Conservation (phyloP, 306 rosid genomes). For the Oxytropis ochrocephala region DNA sequence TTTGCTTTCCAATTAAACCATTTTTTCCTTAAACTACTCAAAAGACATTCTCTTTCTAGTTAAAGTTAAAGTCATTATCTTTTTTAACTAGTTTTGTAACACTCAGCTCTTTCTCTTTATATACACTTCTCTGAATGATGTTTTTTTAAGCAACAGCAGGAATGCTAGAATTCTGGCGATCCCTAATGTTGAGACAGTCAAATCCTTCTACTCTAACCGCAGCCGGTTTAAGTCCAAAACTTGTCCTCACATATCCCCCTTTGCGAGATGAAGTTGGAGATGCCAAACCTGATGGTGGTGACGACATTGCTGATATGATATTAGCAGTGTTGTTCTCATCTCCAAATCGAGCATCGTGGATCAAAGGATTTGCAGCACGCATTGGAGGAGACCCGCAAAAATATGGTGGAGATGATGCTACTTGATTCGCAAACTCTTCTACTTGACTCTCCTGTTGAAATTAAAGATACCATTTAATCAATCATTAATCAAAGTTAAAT, state of each 20-base stretch:
- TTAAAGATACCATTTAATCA: neutral
- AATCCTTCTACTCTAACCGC: slow-evolving; percentile 96
- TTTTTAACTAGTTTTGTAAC: slow-evolving; percentile 31
- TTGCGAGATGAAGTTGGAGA: slow-evolving; percentile 58
- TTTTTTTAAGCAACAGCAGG: slow-evolving; percentile 60
- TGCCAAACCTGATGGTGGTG: slow-evolving; percentile 52
- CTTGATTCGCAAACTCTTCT: slow-evolving; percentile 38
- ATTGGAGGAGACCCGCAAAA: slow-evolving; percentile 82
- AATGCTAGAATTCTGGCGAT: slow-evolving; percentile 78
- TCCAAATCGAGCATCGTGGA: slow-evolving; percentile 65
- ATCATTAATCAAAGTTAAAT: neutral
- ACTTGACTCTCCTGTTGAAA: slow-evolving; percentile 52
- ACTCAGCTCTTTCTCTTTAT: slow-evolving; percentile 50
- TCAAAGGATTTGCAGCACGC: slow-evolving; percentile 71
- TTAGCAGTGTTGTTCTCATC: slow-evolving; percentile 41
- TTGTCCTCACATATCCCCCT: slow-evolving; percentile 65
- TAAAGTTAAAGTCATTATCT: slow-evolving; percentile 37
- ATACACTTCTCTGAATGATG: slow-evolving; percentile 51
- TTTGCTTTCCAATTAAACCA: slow-evolving; percentile 21
- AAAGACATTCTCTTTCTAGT: slow-evolving; percentile 43
- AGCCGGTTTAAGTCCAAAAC: slow-evolving; percentile 67
- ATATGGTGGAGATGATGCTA: slow-evolving; percentile 74
- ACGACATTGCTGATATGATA: slow-evolving; percentile 22
- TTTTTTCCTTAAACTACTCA: slow-evolving; percentile 31
- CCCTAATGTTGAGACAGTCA: slow-evolving; percentile 68